Evolutionary conservation across 139 green algal species (phyloP).

Genomic region (Marvania coccoides): DNA sequence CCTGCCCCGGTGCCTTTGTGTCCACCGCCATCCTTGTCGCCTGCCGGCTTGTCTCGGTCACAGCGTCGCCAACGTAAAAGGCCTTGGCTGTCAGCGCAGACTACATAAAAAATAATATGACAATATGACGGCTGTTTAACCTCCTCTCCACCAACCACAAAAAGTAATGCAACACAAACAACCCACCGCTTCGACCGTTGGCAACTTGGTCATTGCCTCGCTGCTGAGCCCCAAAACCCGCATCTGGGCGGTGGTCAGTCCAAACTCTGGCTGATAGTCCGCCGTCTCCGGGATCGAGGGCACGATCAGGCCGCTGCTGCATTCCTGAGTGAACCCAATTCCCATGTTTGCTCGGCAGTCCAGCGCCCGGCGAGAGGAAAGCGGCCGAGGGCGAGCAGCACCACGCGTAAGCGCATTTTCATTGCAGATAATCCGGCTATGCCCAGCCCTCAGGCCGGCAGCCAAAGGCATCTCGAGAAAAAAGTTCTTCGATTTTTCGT

Average conservation of each 20-base stretch:
- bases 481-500: no score
- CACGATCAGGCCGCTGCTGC: background rate
- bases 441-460: no score
- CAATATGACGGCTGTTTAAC: background rate
- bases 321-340: slow-evolving; percentile 13
- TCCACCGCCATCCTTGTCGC: slow-evolving; percentile 28
- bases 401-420: no score
- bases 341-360: slow-evolving; percentile 8
- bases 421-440: no score
- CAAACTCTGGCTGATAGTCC: slow-evolving; percentile 20
- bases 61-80: slow-evolving; percentile 41
- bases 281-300: background rate
- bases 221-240: slow-evolving; percentile 35
- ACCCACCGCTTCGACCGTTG: slow-evolving; percentile 28
- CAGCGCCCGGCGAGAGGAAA: background rate
- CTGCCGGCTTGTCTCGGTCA: slow-evolving; percentile 15
- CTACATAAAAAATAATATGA: slow-evolving; percentile 2
- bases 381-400: no score
- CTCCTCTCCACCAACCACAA: background rate
- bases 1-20: slow-evolving; percentile 31
- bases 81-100: slow-evolving; percentile 34
- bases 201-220: background rate
- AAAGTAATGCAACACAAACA: slow-evolving; percentile 4
- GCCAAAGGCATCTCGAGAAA: no score
- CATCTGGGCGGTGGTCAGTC: slow-evolving; percentile 47